These are phyloP conservation scores for Vicia sativa DNA, from an alignment of 306 rosid species.

Conservation along the genomic window DNA sequence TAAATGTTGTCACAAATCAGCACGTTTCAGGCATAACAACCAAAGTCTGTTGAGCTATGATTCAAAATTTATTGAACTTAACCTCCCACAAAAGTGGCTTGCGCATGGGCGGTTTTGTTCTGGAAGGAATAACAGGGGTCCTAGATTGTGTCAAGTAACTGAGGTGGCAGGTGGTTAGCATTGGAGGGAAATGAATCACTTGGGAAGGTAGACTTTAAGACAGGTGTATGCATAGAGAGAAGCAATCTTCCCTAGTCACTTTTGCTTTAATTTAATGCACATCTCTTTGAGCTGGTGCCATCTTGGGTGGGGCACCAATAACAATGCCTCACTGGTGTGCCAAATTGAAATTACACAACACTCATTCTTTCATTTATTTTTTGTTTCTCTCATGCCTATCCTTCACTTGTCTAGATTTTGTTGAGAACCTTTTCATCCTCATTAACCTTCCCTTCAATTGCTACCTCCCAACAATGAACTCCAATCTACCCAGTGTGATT, in stretches of 20 bases:
- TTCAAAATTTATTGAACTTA: not conserved
- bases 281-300: not conserved
- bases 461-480: not conserved
- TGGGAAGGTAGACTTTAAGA: not conserved
- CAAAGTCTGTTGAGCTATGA: not conserved
- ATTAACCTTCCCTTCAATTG: not conserved
- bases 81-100: conserved; percentile 2
- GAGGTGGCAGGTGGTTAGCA: conserved; percentile 9
- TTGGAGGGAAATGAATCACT: conserved; percentile 7
- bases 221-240: not conserved
- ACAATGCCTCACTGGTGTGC: not conserved
- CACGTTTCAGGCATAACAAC: conserved; percentile 24
- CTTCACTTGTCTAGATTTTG: not conserved
- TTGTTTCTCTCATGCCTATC: not conserved
- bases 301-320: not conserved
- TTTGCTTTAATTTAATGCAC: not conserved
- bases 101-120: not conserved
- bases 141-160: not conserved
- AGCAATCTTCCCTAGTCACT: not conserved
- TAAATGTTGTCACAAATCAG: conserved; percentile 10
- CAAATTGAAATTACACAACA: not conserved
- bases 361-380: not conserved
- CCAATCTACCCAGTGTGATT: not conserved
- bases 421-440: not conserved
- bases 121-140: not conserved